Evolutionary conservation across 177 flowering plant genomes (phyloP).

Genomic region (Vitis hybrid): DNA sequence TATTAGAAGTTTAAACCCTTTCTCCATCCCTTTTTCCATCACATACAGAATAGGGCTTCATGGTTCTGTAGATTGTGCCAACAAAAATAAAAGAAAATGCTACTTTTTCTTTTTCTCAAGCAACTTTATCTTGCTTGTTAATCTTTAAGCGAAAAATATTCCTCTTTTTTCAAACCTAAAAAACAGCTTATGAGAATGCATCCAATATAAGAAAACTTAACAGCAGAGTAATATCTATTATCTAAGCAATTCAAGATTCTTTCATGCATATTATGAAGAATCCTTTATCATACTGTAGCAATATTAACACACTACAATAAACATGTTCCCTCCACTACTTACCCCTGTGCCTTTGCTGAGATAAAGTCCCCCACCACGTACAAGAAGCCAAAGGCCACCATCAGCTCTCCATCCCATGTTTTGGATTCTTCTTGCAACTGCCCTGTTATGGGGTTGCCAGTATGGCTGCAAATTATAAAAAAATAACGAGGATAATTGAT

Average conservation of each 20-base stretch:
- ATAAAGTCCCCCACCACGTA: slow-evolving; percentile 96
- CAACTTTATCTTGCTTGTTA: no score
- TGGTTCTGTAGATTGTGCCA: no score
- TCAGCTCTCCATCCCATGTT: slow-evolving; percentile 99
- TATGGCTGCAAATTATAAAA: slow-evolving; percentile 53
- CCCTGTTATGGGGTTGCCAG: slow-evolving; percentile 99
- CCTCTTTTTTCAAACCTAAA: no score
- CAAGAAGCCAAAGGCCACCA: slow-evolving; percentile 99
- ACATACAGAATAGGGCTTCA: no score
- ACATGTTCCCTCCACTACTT: slow-evolving; percentile 18
- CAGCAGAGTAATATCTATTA: neutral
- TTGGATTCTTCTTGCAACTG: slow-evolving; percentile 93
- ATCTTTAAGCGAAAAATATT: no score
- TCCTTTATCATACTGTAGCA: neutral
- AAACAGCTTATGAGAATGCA: neutral
- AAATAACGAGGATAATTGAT: neutral
- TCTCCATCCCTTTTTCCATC: no score
- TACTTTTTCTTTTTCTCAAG: no score
- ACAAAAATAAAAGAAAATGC: no score
- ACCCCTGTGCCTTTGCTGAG: slow-evolving; percentile 98
- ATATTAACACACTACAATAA: neutral
- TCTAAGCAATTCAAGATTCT: neutral
- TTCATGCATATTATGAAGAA: neutral
- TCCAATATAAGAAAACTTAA: neutral
- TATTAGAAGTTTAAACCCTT: no score